Evolutionary conservation across 306 rosid genomes (phyloP), one percentile per base, ranked within the genome.

Genomic region (Erythrophleum fordii): DNA sequence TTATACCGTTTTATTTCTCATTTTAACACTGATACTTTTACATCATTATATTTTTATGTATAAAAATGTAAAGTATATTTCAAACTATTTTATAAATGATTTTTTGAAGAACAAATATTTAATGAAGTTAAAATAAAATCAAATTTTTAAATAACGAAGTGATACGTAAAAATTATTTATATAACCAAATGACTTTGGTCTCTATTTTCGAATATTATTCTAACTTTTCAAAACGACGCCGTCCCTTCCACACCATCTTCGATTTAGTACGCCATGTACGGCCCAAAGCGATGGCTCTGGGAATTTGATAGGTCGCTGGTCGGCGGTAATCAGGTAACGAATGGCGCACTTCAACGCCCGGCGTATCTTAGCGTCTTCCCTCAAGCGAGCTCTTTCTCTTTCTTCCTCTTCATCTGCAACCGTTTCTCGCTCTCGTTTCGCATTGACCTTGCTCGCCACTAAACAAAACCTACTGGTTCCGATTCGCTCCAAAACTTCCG

Each of bases 271-370:
- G 5, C 58, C 23, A 17, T 2, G 6, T 55, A 1, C 20, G 25
- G 28, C 28, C 61, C 11, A 5, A 52, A n/a, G 7, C 26, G n/a
- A 52, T n/a, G 61, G 20, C 4, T 8, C 8, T 8, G n/a, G 12
- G 20, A 44, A 42, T 69, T 42, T 44, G 55, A 6, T 14, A 44
- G 37, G 56, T 44, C 35, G 13, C 35, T 41, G 34, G 31, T 41
- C 11, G 52, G 51, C 17, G 11, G 9, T 29, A 9, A 5, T 23
- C 6, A 18, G 37, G 51, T 42, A 8, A 28, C 55, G 78, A 80
- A 94, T 95, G 98, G 95, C 92, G 80, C 73, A 68, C 90, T 37
- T 84, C 34, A 87, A 83, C 68, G 79, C 87, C 6, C 86, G 97
- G 83, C 97, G 99, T 82, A 75, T 85, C 11, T 37, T 95, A 41